Percentiles rank a stretch among this genome's conserved stretches.
Evolutionary conservation across 2,329 filamentous ascomycete species (phyloP).

Genomic region (Sclerotinia borealis): DNA sequence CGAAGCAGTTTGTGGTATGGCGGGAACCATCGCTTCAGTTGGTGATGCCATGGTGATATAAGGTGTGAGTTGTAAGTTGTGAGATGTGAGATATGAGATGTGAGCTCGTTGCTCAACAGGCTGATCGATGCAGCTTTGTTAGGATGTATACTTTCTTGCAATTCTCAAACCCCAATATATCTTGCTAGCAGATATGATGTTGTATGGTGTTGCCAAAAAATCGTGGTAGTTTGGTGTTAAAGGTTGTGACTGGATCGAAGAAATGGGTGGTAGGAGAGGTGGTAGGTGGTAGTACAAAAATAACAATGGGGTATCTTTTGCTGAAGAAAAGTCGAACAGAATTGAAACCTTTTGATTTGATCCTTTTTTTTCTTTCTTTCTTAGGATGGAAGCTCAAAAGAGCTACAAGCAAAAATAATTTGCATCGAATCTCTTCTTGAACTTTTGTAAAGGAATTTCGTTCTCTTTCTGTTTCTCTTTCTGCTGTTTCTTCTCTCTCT

Average conservation of each 20-base stretch:
- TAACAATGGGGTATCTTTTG: constrained; percentile 10
- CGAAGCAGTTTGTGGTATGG: background rate
- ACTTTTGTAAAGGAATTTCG: background rate
- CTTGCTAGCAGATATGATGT: background rate
- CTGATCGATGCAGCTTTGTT: background rate
- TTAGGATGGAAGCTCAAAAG: constrained; percentile 10
- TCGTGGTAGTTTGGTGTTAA: background rate
- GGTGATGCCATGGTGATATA: constrained; percentile 5
- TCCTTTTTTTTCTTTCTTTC: background rate
- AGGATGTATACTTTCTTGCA: background rate
- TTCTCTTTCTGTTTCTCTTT: background rate
- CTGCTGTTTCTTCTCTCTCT: background rate
- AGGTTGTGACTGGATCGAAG: background rate
- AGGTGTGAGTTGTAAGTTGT: background rate
- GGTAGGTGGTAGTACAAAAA: constrained; percentile 3
- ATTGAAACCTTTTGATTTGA: background rate
- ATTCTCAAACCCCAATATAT: background rate
- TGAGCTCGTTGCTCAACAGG: constrained; percentile 6
- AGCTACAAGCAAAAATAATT: constrained; percentile 11
- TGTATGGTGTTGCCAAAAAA: background rate
- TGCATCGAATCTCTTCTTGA: constrained; percentile 11
- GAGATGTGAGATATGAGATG: background rate
- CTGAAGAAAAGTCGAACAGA: background rate
- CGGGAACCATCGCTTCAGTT: constrained; percentile 1
- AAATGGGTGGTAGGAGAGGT: too few species aligned